These are phyloP conservation scores for Fusarium stilboides DNA, from an alignment of 2,329 filamentous ascomycete genomes.

Conservation along the genomic window DNA sequence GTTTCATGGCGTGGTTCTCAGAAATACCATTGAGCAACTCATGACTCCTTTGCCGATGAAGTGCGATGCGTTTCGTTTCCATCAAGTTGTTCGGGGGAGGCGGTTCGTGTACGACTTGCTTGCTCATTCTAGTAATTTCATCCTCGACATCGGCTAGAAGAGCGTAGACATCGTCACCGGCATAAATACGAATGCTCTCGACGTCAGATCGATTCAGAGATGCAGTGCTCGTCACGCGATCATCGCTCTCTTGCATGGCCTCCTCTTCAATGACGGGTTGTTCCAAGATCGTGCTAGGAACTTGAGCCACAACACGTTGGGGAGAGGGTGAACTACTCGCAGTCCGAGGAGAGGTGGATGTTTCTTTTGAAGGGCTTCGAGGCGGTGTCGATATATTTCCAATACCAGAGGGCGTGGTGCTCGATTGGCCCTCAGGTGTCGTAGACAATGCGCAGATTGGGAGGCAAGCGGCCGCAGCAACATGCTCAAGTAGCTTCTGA, in stretches of 20 bases:
- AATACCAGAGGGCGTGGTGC: constrained; percentile 54
- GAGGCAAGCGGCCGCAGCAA: constrained; percentile 78
- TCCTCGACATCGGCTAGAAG: constrained; percentile 77
- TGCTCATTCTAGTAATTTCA: constrained; percentile 58
- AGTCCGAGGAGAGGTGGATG: constrained; percentile 53
- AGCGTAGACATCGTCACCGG: constrained; percentile 76
- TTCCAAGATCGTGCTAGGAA: constrained; percentile 71
- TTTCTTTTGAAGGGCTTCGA: constrained; percentile 68
- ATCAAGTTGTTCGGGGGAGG: constrained; percentile 17
- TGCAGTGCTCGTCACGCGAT: constrained; percentile 45
- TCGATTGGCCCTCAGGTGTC: constrained; percentile 59
- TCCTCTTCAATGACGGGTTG: constrained; percentile 64
- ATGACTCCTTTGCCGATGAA: constrained; percentile 67
- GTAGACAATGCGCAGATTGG: constrained; percentile 50
- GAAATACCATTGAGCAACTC: constrained; percentile 62
- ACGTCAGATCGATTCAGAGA: constrained; percentile 60
- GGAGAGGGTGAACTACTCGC: constrained; percentile 63
- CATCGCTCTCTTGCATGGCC: constrained; percentile 44
- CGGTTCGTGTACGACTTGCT: constrained; percentile 29
- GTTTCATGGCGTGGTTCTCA: constrained; percentile 23
- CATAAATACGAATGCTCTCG: constrained; percentile 79
- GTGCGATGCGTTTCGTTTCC: constrained; percentile 55
- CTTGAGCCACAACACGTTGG: constrained; percentile 66
- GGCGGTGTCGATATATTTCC: constrained; percentile 70
- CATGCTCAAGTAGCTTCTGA: constrained; percentile 86